These are phyloP conservation scores for Arachnopeziza araneosa DNA, from an alignment of 2,329 filamentous ascomycete genomes.

Conservation along the genomic window DNA sequence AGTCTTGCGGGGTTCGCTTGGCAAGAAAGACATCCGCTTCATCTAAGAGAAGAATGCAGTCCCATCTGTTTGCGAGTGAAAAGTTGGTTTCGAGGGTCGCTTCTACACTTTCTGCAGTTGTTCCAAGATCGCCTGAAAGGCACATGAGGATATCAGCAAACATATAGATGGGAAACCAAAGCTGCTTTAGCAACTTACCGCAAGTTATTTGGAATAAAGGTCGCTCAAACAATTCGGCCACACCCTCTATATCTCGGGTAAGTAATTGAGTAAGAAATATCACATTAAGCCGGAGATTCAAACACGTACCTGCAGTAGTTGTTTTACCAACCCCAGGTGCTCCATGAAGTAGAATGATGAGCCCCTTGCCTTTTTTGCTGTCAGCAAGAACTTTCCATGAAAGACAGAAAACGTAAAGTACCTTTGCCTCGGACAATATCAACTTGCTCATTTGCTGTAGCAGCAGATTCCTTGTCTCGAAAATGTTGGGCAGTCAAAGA, in stretches of 20 bases:
- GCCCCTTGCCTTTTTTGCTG: constrained; percentile 27
- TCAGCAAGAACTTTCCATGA: not conserved
- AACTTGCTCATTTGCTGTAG: constrained; percentile 13
- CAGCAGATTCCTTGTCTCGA: constrained; percentile 1
- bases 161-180: not conserved
- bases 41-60: constrained; percentile 35
- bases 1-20: not conserved
- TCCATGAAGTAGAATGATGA: constrained; percentile 43
- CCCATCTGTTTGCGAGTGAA: constrained; percentile 43
- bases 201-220: constrained; percentile 31
- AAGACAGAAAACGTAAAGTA: not conserved
- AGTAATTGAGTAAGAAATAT: too few species aligned
- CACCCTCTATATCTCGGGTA: constrained; percentile 2
- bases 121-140: constrained; percentile 37
- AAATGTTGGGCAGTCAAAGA: constrained; percentile 4
- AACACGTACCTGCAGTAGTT: constrained; percentile 1
- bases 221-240: constrained; percentile 10
- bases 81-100: constrained; percentile 40
- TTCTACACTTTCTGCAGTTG: constrained; percentile 37
- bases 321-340: constrained; percentile 32
- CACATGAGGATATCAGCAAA: not conserved
- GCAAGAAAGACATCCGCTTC: constrained; percentile 1
- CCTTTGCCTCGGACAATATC: constrained; percentile 21
- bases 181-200: constrained; percentile 22
- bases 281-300: too few species aligned